Base-by-base conservation (phyloP, 1,139 yeast species). In the Saccharomyces hybrid region DNA sequence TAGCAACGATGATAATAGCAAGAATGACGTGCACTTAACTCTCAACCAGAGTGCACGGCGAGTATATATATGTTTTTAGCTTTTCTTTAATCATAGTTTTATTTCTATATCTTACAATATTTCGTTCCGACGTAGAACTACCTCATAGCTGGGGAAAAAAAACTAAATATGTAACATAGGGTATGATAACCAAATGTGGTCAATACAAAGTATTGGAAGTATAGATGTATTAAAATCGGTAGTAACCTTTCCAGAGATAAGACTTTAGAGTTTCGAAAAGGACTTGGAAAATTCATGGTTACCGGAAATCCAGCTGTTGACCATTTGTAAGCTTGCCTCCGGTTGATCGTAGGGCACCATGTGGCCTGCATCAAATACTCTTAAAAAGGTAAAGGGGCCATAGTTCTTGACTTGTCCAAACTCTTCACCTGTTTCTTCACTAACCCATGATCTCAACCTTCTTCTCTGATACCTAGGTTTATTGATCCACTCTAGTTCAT, bases 331-430 rank as follows among this genome's bases (percentile, higher is more conserved):
- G 4, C 95, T 74, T 61, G 79, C 78, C 68, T 78, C 83, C 28
- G 96, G 95, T 73, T 86, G 93, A 70, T 89, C 88, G 63, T 74
- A 83, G 28, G 96, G 96, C 58, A 83, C 88, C 88, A 84, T 83
- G 69, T 84, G 89, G 23, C 88, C 88, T 54, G 86, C 88, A 61
- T 79, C 84, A 62, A 74, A 83, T 7, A 84, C 75, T 68, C 88
- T 77, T 65, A 83, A 72, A 71, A 81, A 84, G 2, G 88, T 81
- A 59, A 84, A 78, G 52, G 78, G 73, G 30, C 78, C 78, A 60
- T 70, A 75, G 62, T 78, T 76, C 69, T 83, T 82, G 27, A 80
- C 81, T 58, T 79, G 78, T 58, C 89, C 89, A 2, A 83, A 83
- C 59, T 73, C 69, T 66, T 78, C 74, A 48, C 82, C 82, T 48